Evolutionary conservation across 805 yeast species (phyloP).

Genomic region (Candida chauliodis): DNA sequence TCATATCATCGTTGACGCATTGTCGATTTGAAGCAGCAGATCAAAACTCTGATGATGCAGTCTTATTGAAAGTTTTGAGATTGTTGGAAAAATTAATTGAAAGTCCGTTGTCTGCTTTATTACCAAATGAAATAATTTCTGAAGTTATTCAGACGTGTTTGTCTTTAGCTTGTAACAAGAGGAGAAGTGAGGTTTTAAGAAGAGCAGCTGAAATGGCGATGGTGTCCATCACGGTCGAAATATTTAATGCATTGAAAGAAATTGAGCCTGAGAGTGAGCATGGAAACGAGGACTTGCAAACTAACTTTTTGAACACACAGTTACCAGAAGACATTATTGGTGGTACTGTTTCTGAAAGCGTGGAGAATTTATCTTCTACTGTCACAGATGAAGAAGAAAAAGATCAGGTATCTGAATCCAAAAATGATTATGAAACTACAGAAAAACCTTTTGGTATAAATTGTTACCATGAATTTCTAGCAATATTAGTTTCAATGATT

Average conservation of each 20-base stretch:
- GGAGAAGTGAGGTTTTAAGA: constrained; percentile 85
- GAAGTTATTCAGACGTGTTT: constrained; percentile 90
- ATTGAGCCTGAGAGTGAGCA: constrained; percentile 53
- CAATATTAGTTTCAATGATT: constrained; percentile 71
- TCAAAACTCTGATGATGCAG: constrained; percentile 88
- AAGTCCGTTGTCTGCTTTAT: constrained; percentile 59
- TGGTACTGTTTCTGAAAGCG: constrained; percentile 26
- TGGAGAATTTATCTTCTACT: constrained; percentile 6
- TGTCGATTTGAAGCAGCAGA: constrained; percentile 96
- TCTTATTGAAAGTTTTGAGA: constrained; percentile 75
- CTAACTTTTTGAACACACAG: constrained; percentile 44
- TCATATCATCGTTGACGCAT: constrained; percentile 76
- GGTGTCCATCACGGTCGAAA: constrained; percentile 61
- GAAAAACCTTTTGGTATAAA: constrained; percentile 64
- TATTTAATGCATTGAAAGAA: constrained; percentile 57
- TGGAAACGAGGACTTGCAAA: constrained; percentile 38
- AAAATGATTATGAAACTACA: neutral
- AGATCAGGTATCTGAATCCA: neutral
- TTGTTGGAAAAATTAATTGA: constrained; percentile 64
- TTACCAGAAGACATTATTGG: constrained; percentile 62
- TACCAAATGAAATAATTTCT: constrained; percentile 78
- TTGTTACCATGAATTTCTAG: constrained; percentile 73
- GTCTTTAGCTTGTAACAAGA: constrained; percentile 86
- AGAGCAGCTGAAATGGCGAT: constrained; percentile 85
- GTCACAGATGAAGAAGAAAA: constrained; percentile 1